Base-by-base conservation (phyloP, 2,329 filamentous ascomycete species). In the Colletotrichum sp. region DNA sequence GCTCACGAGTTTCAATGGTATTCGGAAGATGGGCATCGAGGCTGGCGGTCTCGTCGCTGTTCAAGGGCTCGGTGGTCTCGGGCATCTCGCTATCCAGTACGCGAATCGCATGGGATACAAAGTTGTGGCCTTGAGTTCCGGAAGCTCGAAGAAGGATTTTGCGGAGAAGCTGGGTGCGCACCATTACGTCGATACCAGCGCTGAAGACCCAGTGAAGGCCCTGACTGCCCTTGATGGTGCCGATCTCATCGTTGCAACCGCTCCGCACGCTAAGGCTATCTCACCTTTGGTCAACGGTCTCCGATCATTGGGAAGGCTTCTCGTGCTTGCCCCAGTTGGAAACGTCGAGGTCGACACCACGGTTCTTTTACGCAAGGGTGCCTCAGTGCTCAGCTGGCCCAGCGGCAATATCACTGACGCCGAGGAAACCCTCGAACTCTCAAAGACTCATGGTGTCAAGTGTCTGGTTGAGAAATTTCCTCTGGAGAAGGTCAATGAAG, bases 51-150 rank as follows among this genome's bases (percentile, higher is more conserved):
- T 88, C 1, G 88, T 92, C 1, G 91, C 90, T 24, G 80, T 92
- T 26, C 92, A 96, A 76, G 95, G 94, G 13, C 87, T 96, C 4
- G 92, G 95, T 67, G 95, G 94, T 3, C 88, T 96, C 1, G 94
- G 94, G 3, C 94, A 96, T 83, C 83, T 96, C 34, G 94, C 93
- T 0, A 92, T 96, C 32, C 94, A 96, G 82, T 96, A 93, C 81
- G 94, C 94, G 4, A 87, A 87, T 66, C 92, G 92, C 83, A 95
- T 96, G 94, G 94, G 94, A 8, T 96, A 93, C 83, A 89, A 91
- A 73, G 91, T 94, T 5, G 91, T 91, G 4, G 94, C 93, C 1
- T 88, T 96, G 66, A 93, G 91, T 12, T 90, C 91, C 0, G 91
- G 92, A 7, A 89, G 91, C 75, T 88, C 87, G 79, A 96, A 96